Conservation (phyloP, 2,329 filamentous ascomycete genomes). For the Volutella citrinella region DNA sequence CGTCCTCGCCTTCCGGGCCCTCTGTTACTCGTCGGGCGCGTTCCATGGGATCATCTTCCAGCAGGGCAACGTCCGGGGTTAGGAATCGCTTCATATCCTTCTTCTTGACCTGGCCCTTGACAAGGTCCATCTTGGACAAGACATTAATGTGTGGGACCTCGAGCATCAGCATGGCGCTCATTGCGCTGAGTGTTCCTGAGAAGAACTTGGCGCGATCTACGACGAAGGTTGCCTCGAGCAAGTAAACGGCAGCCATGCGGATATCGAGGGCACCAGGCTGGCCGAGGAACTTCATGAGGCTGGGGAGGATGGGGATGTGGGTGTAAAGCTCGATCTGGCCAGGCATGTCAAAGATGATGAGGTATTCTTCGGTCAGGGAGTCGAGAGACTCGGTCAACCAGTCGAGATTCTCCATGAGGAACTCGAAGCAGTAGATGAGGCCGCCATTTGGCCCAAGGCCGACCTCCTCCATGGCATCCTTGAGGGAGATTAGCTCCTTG, state of each 20-base stretch:
- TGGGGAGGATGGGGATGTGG: conserved; percentile 87
- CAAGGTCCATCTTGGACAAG: conserved; percentile 94
- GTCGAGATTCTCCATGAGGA: conserved; percentile 89
- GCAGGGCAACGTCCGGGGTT: conserved; percentile 76
- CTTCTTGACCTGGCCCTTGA: conserved; percentile 84
- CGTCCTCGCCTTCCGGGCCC: conserved; percentile 42
- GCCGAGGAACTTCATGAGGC: conserved; percentile 77
- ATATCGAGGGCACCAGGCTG: conserved; percentile 80
- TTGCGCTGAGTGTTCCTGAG: conserved; percentile 88
- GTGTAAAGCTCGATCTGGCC: conserved; percentile 99
- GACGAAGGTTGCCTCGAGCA: conserved; percentile 94
- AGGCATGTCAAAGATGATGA: conserved; percentile 98
- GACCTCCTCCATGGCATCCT: conserved; percentile 96
- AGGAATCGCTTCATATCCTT: conserved; percentile 87
- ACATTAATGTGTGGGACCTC: conserved; percentile 97
- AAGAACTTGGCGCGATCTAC: conserved; percentile 97
- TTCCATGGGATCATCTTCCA: conserved; percentile 75
- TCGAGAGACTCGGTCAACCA: conserved; percentile 85
- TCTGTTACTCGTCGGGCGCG: conserved; percentile 36
- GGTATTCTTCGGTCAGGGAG: conserved; percentile 85
- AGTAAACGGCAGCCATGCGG: conserved; percentile 87
- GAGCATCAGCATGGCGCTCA: conserved; percentile 99
- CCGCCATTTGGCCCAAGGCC: conserved; percentile 87
- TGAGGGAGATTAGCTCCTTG: conserved; percentile 87
- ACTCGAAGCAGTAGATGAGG: conserved; percentile 95